These are phyloP conservation scores for Diddensiella transvaalensis DNA, from an alignment of 805 yeast genomes.

Conservation along the genomic window DNA sequence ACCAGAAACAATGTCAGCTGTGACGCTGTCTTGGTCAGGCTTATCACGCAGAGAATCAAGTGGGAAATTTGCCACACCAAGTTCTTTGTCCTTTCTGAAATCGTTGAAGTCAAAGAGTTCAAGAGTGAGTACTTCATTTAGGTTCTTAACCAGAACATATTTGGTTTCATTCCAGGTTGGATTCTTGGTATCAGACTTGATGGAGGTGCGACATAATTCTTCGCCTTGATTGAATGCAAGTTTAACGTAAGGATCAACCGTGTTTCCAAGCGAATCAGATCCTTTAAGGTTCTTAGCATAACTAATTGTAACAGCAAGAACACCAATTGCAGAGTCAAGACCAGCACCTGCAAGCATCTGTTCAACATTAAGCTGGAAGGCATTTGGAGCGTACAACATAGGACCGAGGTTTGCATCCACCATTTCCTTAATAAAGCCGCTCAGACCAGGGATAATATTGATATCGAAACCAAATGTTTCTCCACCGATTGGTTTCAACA, in stretches of 20 bases:
- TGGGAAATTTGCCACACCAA: slow-evolving; percentile 76
- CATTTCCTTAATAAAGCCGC: slow-evolving; percentile 78
- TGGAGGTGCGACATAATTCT: slow-evolving; percentile 64
- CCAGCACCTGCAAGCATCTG: slow-evolving; percentile 84
- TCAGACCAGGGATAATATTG: slow-evolving; percentile 81
- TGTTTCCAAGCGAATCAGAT: slow-evolving; percentile 64
- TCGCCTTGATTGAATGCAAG: slow-evolving; percentile 54
- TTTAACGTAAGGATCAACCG: slow-evolving; percentile 85
- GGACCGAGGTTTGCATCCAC: slow-evolving; percentile 85
- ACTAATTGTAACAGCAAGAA: slow-evolving; percentile 64
- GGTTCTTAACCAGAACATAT: slow-evolving; percentile 63
- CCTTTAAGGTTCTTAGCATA: slow-evolving; percentile 67
- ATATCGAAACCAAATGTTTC: slow-evolving; percentile 83
- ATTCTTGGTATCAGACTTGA: slow-evolving; percentile 58
- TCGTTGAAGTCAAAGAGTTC: slow-evolving; percentile 74
- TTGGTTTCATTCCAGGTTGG: slow-evolving; percentile 87
- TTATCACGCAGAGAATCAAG: slow-evolving; percentile 60
- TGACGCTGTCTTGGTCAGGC: slow-evolving; percentile 41
- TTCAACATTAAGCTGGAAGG: slow-evolving; percentile 89
- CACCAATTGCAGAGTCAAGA: slow-evolving; percentile 79
- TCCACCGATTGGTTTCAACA: slow-evolving; percentile 75
- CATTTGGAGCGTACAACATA: slow-evolving; percentile 80
- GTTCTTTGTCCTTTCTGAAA: slow-evolving; percentile 66
- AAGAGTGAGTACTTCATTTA: slow-evolving; percentile 78
- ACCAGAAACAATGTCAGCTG: slow-evolving; percentile 66